Evolutionary conservation across 371 early-diverging fungal genomes (phyloP).

Genomic region (Mortierella sp.): DNA sequence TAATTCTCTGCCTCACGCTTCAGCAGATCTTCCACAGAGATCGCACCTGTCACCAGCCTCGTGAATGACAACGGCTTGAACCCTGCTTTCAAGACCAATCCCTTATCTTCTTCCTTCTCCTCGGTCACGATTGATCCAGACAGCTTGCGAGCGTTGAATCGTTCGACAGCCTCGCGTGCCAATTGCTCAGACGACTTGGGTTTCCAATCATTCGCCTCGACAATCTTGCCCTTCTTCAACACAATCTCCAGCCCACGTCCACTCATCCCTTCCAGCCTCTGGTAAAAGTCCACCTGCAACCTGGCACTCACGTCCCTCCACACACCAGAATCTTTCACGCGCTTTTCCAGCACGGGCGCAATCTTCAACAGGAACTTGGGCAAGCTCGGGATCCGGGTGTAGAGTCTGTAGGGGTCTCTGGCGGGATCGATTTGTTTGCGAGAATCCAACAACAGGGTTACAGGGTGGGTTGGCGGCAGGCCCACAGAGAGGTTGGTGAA

Average conservation of each 20-base stretch:
- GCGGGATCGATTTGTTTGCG: slow-evolving; percentile 10
- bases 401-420: slow-evolving; percentile 19
- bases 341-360: slow-evolving; percentile 26
- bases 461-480: slow-evolving; percentile 25
- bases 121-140: not conserved
- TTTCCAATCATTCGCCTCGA: slow-evolving; percentile 16
- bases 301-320: slow-evolving; percentile 2
- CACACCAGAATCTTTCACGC: slow-evolving; percentile 24
- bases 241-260: slow-evolving; percentile 32
- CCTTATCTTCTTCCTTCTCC: not conserved
- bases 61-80: slow-evolving; percentile 38
- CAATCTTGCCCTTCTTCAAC: slow-evolving; percentile 22
- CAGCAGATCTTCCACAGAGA: slow-evolving; percentile 31
- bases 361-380: slow-evolving; percentile 24
- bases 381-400: slow-evolving; percentile 29
- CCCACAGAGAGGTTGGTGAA: slow-evolving; percentile 9
- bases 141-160: not conserved
- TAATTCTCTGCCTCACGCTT: slow-evolving; percentile 22
- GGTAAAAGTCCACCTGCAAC: slow-evolving; percentile 25
- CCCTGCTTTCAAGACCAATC: slow-evolving; percentile 13
- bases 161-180: not conserved
- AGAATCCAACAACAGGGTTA: slow-evolving; percentile 16
- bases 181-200: not conserved
- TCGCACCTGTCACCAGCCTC: slow-evolving; percentile 24
- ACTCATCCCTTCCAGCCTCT: slow-evolving; percentile 28